Evolutionary conservation across 164 flowering plant genomes (phyloP).

Genomic region (Pachysandra terminalis): DNA sequence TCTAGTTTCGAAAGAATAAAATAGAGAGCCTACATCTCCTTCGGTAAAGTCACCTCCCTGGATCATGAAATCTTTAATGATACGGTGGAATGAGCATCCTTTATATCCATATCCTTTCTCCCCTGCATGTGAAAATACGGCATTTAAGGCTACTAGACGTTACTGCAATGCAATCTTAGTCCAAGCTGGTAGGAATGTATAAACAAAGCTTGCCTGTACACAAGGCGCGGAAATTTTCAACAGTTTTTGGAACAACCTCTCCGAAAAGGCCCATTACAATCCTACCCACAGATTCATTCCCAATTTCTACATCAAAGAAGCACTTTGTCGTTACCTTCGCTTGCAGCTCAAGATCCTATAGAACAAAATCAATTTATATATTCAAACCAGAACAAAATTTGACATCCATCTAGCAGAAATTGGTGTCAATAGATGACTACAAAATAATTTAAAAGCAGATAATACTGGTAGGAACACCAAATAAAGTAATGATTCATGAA

Average conservation of each 20-base stretch:
- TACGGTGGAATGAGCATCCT: conserved; percentile 76
- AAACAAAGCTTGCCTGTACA: conserved; percentile 50
- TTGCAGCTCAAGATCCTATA: conserved; percentile 55
- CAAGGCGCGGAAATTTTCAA: conserved; percentile 73
- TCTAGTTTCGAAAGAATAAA: background rate
- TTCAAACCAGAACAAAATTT: conserved; percentile 1
- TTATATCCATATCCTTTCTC: conserved; percentile 82
- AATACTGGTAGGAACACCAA: too few relatives aligned
- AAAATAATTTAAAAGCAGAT: too few relatives aligned
- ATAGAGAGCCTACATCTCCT: conserved; percentile 47
- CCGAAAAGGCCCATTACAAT: conserved; percentile 74
- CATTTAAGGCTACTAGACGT: background rate
- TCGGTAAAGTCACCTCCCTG: conserved; percentile 79
- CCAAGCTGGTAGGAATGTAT: background rate
- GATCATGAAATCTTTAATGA: conserved; percentile 80
- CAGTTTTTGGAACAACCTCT: conserved; percentile 62
- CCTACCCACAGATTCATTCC: conserved; percentile 60
- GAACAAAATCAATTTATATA: conserved; percentile 5
- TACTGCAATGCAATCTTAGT: background rate
- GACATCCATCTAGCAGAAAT: background rate
- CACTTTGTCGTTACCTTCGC: conserved; percentile 61
- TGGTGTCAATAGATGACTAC: too few relatives aligned
- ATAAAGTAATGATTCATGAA: too few relatives aligned
- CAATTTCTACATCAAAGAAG: conserved; percentile 73
- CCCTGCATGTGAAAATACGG: conserved; percentile 34